Base-by-base conservation (phyloP, 1,284 basidiomycete genomes). In the Irpex sp. region DNA sequence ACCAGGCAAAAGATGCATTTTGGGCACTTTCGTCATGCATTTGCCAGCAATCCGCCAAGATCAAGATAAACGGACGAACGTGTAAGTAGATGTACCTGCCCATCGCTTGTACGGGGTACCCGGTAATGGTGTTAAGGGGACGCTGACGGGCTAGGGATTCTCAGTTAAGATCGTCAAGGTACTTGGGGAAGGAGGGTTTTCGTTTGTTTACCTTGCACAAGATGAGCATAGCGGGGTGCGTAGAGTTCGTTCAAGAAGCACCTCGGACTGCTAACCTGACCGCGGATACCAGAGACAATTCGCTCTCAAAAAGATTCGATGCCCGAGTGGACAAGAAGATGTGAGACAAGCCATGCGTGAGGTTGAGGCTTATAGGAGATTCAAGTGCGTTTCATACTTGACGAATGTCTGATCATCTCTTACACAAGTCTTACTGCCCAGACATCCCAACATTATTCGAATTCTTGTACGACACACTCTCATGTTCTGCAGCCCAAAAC, bases 121-220 rank as follows among this genome's bases (percentile, higher is more conserved):
- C 1, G 39, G 11, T 1, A 46, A 11, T n/a, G 13, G 13, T n/a
- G 4, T 46, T n/a, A 11, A 46, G 39, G 0, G 3, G 13, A 13
- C n/a, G 11, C n/a, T 11, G n/a, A 46, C 57, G 53, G 47, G 36
- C 36, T 5, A 17, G 31, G 15, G 19, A 5, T 13, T 35, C 46
- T 65, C 13, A 92, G 90, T 95, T 79, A 91, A 93, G 70, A 93
- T 98, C 57, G 78, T 95, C 59, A 93, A 91, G 68, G 88, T 97
- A 13, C 85, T 98, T 3, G 95, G 95, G 53, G 95, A 98, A 77
- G 95, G 95, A 49, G 95, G 93, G 1, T 97, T 97, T 81, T 94
- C 93, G 13, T 97, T 96, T 73, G 95, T 98, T 17, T 95, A 95
- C 75, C 83, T 95, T 39, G 92, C 92, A n/a, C 88, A 92, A 70